A percentile compares a stretch with the other conserved stretches of the same genome.
phyloP scores from a whole-genome alignment of 1,284 basidiomycete genomes.

The Flammula alnicola region DNA sequence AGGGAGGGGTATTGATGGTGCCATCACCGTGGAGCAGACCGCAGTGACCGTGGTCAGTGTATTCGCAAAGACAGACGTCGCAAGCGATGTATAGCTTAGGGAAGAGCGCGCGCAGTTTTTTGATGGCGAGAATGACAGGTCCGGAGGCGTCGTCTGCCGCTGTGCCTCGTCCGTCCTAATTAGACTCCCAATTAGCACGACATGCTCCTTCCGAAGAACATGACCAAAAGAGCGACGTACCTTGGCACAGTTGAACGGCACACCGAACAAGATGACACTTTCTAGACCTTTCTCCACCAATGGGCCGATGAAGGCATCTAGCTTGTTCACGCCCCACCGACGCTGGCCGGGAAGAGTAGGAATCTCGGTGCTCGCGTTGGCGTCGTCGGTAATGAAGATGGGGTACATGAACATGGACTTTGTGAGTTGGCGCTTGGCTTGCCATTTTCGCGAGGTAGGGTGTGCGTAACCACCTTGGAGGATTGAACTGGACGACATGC shows the following conservation, averaged over 20 bases:
- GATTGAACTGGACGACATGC: slow-evolving; percentile 58
- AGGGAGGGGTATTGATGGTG: slow-evolving; percentile 75
- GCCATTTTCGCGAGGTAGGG: slow-evolving; percentile 86
- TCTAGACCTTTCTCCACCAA: slow-evolving; percentile 88
- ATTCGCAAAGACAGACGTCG: slow-evolving; percentile 99
- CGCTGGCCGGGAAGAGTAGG: slow-evolving; percentile 83
- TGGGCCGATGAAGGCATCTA: slow-evolving; percentile 88
- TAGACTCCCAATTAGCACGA: slow-evolving; percentile 4
- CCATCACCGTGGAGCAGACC: slow-evolving; percentile 81
- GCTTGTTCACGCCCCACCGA: slow-evolving; percentile 92
- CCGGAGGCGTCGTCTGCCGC: slow-evolving; percentile 91
- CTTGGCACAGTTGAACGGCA: slow-evolving; percentile 86
- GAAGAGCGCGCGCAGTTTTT: slow-evolving; percentile 77
- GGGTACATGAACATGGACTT: slow-evolving; percentile 98
- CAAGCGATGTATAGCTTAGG: slow-evolving; percentile 87
- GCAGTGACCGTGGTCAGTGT: slow-evolving; percentile 98
- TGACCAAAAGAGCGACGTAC: slow-evolving; percentile 45
- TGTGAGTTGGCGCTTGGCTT: slow-evolving; percentile 74
- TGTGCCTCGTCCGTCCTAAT: slow-evolving; percentile 81
- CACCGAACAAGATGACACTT: slow-evolving; percentile 97
- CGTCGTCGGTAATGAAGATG: slow-evolving; percentile 94
- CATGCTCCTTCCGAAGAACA: background rate
- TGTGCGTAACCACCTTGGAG: slow-evolving; percentile 94
- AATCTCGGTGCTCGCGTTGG: slow-evolving; percentile 81
- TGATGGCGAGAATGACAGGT: slow-evolving; percentile 92